Percentiles rank a stretch among this genome's conserved stretches.
phyloP scores from a whole-genome alignment of 257 asterid species.

The Ballota nigra region DNA sequence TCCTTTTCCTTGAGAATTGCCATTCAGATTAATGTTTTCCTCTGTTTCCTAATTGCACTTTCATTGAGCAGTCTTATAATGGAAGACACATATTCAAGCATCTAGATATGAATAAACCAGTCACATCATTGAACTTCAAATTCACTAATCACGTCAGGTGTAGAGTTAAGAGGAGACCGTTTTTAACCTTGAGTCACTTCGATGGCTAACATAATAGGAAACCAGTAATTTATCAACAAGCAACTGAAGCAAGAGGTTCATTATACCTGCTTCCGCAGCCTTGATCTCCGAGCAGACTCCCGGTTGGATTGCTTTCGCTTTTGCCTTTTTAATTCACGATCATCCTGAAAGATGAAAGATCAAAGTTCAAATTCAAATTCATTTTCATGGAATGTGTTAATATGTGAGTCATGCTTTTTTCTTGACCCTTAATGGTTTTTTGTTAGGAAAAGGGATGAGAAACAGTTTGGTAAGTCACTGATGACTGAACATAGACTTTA shows the following conservation, averaged over 20 bases:
- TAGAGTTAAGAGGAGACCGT: conserved; percentile 2
- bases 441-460: neutral
- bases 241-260: neutral
- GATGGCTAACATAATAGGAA: neutral
- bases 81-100: neutral
- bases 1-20: neutral
- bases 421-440: neutral
- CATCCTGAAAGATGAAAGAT: conserved; percentile 60
- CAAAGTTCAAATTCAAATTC: conserved; percentile 6
- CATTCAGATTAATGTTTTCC: neutral
- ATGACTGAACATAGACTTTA: neutral
- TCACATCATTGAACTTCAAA: neutral
- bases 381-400: neutral
- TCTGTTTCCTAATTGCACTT: neutral
- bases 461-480: neutral
- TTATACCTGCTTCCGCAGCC: conserved; percentile 89
- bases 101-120: neutral
- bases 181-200: neutral
- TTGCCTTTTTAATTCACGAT: conserved; percentile 89
- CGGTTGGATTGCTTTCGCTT: conserved; percentile 96
- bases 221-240: neutral
- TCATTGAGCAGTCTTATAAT: neutral
- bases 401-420: neutral
- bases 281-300: conserved; percentile 98
- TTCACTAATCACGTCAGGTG: neutral